A percentile compares a stretch with the other conserved stretches of the same genome.
Conservation (phyloP, 495 filamentous ascomycete species). For the Elasticomyces elasticus region DNA sequence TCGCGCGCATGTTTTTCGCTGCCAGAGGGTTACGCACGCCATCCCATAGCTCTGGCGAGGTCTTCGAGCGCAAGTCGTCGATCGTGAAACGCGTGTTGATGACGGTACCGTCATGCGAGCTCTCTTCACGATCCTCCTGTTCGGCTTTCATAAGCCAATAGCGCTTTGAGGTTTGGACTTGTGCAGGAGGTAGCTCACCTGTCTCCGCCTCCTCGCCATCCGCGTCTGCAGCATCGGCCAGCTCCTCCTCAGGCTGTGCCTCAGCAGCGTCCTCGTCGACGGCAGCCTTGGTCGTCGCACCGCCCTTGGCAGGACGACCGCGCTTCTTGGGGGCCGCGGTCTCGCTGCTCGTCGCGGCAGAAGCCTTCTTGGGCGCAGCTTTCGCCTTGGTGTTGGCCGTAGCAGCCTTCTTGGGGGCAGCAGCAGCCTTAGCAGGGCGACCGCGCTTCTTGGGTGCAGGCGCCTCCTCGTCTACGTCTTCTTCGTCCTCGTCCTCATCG, state of each 20-base stretch:
- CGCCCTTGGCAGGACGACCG: conserved; percentile 17
- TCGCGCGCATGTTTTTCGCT: conserved; percentile 75
- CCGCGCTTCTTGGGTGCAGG: conserved; percentile 12
- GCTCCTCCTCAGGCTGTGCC: conserved; percentile 14
- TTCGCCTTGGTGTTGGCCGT: neutral
- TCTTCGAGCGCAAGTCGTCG: conserved; percentile 66
- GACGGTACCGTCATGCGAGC: conserved; percentile 62
- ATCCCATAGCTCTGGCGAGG: conserved; percentile 78
- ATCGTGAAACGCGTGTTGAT: conserved; percentile 63
- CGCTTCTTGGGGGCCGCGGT: conserved; percentile 11
- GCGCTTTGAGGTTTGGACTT: neutral
- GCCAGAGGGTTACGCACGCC: conserved; percentile 58
- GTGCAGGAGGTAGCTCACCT: neutral
- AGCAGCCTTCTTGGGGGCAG: neutral
- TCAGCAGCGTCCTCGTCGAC: conserved; percentile 15
- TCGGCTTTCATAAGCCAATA: conserved; percentile 98
- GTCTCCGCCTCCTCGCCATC: neutral
- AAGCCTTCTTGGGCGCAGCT: conserved; percentile 3
- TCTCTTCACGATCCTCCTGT: conserved; percentile 76
- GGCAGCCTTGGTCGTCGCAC: conserved; percentile 16
- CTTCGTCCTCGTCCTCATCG: neutral
- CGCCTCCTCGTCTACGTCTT: neutral
- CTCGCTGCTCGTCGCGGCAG: neutral
- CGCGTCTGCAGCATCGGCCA: conserved; percentile 8
- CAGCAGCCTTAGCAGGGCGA: conserved; percentile 8